Base-by-base conservation (phyloP, 352 stramenopile genomes). In the Phytopythium cucurbitacearum region DNA sequence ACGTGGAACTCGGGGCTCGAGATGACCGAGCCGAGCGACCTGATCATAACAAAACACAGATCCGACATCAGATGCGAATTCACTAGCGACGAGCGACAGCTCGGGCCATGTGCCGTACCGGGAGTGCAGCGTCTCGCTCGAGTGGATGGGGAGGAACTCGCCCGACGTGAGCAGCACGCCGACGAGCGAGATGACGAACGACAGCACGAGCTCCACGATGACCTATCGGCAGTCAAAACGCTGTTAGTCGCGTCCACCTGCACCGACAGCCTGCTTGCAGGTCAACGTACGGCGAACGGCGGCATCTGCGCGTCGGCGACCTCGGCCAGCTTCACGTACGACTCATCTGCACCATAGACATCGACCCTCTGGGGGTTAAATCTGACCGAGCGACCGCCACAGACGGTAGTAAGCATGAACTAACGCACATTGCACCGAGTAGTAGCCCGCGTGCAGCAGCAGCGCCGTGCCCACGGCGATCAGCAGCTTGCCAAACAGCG, bases 361-460 rank as follows among this genome's bases (percentile, higher is more conserved):
- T 4, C 13, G 21, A 51, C 7, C 21, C 21, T 28, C 21, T 2
- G 21, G 21, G 21, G 21, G 21, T 28, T 28, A 28, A 28, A 28
- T 28, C 21, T 28, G 21, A 28, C 21, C 21, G 36, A 51, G n/a
- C 38, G 38, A 43, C 34, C 35, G 9, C 39, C 46, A 7, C 51
- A 51, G 47, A 51, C 21, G 48, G 35, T 40, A 32, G 46, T 44
- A 60, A 49, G 40, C 33, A 56, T 21, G 37, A 10, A 53, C 36
- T 7, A 44, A 58, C 73, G 49, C 75, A 92, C 82, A 92, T 54
- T 90, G 69, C 54, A 92, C 67, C 10, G 82, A 87, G 68, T 90
- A 92, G 65, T 92, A 92, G 50, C 79, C 79, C 1, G 79, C 79
- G 62, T 92, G 82, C 42, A 90, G 55, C 44, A 92, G 69, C 57